Evolutionary conservation across 306 rosid species (phyloP), one percentile per base, ranked within the genome.

Genomic region (Canavalia gladiata): DNA sequence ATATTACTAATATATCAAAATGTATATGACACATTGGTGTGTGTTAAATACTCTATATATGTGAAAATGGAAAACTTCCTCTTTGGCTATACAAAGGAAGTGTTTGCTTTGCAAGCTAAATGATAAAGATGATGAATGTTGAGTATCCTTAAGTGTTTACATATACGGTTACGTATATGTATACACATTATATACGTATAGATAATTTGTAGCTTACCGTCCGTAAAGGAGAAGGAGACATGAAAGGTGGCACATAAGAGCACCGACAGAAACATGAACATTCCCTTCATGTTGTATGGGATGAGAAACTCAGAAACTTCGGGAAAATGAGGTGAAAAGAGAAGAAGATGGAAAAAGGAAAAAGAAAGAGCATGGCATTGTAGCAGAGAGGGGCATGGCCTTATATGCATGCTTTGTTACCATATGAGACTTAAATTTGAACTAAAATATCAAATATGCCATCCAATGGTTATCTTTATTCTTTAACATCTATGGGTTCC

Each of bases 381-480:
- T 28, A 76, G 31, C 0, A 4, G 74, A 63, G 80, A 34, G 10
- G 83, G 83, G 84, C 37, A 35, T 9, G 74, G 76, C 79, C 84
- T 93, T 93, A 87, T 91, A 93, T 91, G 94, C 93, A 91, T 88
- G 90, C 60, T 79, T 49, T 47, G 64, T 30, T 82, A 65, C 72
- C 0, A 75, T 8, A 86, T 72, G 30, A 81, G 78, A 83, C 97
- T 66, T 55, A 7, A 54, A 66, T 72, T 85, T 54, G 1, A 2
- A 2, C 28, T 35, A 39, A 77, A 84, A 85, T 83, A 46, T 81
- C 81, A 3, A 62, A 7, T 12, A 1, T 91, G 97, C 94, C 97
- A 91, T 64, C 69, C 2, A 0, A 7, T 57, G 39, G 11, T 60
- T 69, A 42, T 59, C 82, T 84, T 75, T n/a, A 58, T 34, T 59